Evolutionary conservation across 2,329 filamentous ascomycete species (phyloP).

Genomic region (Sporothrix inflata): DNA sequence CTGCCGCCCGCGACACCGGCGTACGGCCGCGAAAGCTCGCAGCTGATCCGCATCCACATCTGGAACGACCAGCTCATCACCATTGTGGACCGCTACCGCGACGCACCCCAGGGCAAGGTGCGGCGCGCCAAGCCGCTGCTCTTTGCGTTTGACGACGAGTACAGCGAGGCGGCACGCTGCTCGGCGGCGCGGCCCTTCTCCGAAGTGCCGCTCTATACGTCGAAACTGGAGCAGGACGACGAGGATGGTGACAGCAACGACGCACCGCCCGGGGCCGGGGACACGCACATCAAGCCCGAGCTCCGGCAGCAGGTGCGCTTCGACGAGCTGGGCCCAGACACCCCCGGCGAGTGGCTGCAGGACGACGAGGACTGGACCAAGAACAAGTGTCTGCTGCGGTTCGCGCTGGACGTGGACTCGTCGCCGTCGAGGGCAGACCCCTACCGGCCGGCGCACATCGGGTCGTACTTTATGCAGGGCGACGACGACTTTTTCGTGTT

Average conservation of each 20-base stretch:
- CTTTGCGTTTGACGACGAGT: slow-evolving; percentile 32
- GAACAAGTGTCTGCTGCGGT: slow-evolving; percentile 30
- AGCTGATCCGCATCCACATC: slow-evolving; percentile 27
- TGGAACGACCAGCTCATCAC: slow-evolving; percentile 35
- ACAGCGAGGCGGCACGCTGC: slow-evolving; percentile 19
- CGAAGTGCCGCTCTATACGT: slow-evolving; percentile 29
- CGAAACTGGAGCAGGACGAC: background rate
- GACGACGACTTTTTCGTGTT: slow-evolving; percentile 35
- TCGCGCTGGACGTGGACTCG: slow-evolving; percentile 32
- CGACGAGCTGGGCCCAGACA: slow-evolving; percentile 22
- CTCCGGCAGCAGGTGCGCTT: slow-evolving; percentile 18
- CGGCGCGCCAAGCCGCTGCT: slow-evolving; percentile 30
- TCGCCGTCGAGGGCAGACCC: background rate
- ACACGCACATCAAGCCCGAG: slow-evolving; percentile 9
- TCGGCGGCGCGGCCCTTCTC: slow-evolving; percentile 25
- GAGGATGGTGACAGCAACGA: background rate
- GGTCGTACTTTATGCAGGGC: slow-evolving; percentile 29
- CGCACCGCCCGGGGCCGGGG: background rate
- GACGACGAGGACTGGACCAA: slow-evolving; percentile 31
- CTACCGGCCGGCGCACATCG: slow-evolving; percentile 24
- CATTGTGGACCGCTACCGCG: slow-evolving; percentile 30
- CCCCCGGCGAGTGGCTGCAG: slow-evolving; percentile 28
- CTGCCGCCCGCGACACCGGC: slow-evolving; percentile 26
- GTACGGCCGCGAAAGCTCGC: background rate
- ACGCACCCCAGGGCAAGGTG: slow-evolving; percentile 25